Evolutionary conservation across 1,284 basidiomycete species (phyloP).

Genomic region (Fomitiporia mediterranea): DNA sequence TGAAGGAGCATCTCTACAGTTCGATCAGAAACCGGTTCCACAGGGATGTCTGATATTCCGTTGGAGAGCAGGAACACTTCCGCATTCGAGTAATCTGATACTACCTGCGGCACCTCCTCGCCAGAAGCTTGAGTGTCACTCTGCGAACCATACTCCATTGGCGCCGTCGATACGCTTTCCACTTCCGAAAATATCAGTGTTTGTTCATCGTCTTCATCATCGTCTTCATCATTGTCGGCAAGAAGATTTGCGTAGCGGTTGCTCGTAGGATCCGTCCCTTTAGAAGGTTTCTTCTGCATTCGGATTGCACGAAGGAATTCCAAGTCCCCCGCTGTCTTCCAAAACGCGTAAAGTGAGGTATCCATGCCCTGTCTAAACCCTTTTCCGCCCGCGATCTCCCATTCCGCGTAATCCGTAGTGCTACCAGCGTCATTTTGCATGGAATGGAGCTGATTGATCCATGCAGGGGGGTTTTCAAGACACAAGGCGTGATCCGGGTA

Average conservation of each 20-base stretch:
- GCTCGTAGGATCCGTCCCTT: not conserved
- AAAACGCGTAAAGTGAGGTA: conserved; percentile 42
- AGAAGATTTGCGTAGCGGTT: not conserved
- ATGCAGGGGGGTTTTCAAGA: not conserved
- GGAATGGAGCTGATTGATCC: not conserved
- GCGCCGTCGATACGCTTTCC: not conserved
- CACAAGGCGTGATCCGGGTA: conserved; percentile 3
- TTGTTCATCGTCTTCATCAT: not conserved
- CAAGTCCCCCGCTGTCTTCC: conserved; percentile 40
- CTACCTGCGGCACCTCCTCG: no score
- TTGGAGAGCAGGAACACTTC: conserved; percentile 32
- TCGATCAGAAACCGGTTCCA: conserved; percentile 33
- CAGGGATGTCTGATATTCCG: conserved; percentile 31
- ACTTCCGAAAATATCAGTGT: not conserved
- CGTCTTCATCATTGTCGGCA: not conserved
- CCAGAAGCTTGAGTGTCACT: no score
- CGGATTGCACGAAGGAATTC: conserved; percentile 31
- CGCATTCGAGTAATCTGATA: no score
- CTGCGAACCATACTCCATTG: not conserved
- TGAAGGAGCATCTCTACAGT: conserved; percentile 34
- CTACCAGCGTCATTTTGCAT: not conserved
- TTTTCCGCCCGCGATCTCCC: conserved; percentile 9
- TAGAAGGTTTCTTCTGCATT: not conserved
- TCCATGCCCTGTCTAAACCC: conserved; percentile 30
- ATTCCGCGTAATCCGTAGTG: not conserved